Base-by-base conservation (phyloP, 805 yeast species). In the Candida quercuum region DNA sequence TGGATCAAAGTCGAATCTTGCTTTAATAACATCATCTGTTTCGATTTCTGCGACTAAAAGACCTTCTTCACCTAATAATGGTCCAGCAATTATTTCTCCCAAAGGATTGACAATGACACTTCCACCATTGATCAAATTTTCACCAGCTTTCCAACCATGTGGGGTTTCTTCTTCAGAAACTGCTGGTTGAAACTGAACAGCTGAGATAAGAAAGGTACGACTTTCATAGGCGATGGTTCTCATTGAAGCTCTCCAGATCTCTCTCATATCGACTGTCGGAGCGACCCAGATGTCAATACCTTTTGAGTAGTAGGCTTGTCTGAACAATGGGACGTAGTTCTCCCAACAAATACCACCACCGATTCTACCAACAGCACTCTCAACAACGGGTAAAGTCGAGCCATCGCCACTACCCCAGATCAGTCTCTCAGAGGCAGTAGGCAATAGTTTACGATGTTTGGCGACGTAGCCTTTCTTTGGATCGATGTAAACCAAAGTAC, bases 341-440 rank as follows among this genome's bases (percentile, higher is more conserved):
- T 69, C 74, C 72, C 74, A 68, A 49, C 74, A 69, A 33, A 68
- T 67, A 23, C 63, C 71, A 17, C 70, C 73, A 14, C 72, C 72
- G n/a, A 67, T 40, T 33, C 53, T 54, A 16, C 69, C 69, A 5
- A 51, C 62, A 2, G 51, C 40, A 16, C 61, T 47, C 15, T 67
- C 61, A 22, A 63, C 60, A 10, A 62, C 64, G 4, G 63, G 59
- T 33, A 69, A 44, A 2, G 71, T 66, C 5, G 71, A 64, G 4
- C 74, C 74, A 38, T 68, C 73, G 26, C 74, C 74, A 35, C 60
- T 61, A 2, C 70, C 71, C 72, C 73, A 69, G 11, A 68, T 52
- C 30, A 67, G 51, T 28, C 72, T 57, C 49, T 69, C 74, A 18
- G 63, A 52, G 13, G 67, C 72, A 5, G 74, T 68, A 28, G 74